A percentile compares a stretch with the other conserved stretches of the same genome.
These are phyloP conservation scores for Rosa multiflora DNA, from an alignment of 306 rosid genomes.

Conservation along the genomic window DNA sequence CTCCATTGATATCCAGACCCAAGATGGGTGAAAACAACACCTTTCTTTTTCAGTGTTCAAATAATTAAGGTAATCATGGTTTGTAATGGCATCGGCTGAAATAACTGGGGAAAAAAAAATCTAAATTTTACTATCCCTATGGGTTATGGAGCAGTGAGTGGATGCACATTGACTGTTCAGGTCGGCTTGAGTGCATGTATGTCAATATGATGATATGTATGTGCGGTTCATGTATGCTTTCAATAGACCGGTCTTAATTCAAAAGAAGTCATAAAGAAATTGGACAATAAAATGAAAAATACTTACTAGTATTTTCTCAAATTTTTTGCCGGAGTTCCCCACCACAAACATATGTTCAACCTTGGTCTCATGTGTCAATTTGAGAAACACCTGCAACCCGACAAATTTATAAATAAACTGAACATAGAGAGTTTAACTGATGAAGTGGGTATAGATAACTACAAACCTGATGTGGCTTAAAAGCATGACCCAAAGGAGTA, in stretches of 20 bases:
- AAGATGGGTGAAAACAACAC: not conserved
- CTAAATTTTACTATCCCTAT: not conserved
- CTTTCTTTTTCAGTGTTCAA: not conserved
- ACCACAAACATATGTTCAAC: constrained; percentile 87
- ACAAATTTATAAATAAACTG: constrained; percentile 36
- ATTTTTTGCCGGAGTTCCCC: constrained; percentile 71
- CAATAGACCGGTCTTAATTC: not conserved
- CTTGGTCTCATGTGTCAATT: constrained; percentile 77
- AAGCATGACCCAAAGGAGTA: constrained; percentile 64
- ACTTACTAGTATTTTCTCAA: constrained; percentile 86
- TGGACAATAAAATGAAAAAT: constrained; percentile 23
- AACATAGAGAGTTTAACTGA: constrained; percentile 20
- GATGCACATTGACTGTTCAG: not conserved
- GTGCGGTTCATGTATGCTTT: not conserved
- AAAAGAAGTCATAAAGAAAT: not conserved
- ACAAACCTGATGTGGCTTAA: constrained; percentile 96
- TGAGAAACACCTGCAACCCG: constrained; percentile 78
- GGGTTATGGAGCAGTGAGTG: not conserved
- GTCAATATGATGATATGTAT: not conserved
- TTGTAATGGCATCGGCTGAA: not conserved
- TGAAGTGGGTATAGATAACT: constrained; percentile 24
- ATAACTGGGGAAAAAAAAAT: not conserved
- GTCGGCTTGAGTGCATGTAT: not conserved
- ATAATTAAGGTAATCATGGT: not conserved
- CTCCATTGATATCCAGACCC: not conserved